Evolutionary conservation across 2,329 filamentous ascomycete species (phyloP).

Genomic region (Helotiales sp.): DNA sequence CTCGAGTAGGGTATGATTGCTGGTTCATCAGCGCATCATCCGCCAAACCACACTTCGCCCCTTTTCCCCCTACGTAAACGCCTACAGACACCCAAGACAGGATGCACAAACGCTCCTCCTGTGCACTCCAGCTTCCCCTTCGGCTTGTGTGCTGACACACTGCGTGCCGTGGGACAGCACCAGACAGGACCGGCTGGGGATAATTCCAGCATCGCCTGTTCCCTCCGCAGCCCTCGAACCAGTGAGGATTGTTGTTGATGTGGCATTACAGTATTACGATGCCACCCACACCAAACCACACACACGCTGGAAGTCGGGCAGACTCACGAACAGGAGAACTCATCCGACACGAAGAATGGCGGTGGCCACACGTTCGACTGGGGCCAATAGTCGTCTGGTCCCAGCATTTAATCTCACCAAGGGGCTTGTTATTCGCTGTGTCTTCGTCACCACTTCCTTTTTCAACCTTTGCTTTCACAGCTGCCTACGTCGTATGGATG

Average conservation of each 20-base stretch:
- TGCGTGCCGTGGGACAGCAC: neutral
- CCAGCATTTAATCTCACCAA: neutral
- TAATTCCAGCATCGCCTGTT: conserved; percentile 1
- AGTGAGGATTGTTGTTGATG: neutral
- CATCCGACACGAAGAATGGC: conserved; percentile 2
- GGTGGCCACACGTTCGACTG: neutral
- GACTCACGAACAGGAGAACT: neutral
- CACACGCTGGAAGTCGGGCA: neutral
- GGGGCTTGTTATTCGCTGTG: neutral
- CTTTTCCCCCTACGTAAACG: neutral
- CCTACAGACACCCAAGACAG: neutral
- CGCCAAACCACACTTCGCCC: too few relatives aligned
- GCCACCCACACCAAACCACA: neutral
- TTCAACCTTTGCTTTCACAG: conserved; percentile 3
- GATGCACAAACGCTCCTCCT: neutral
- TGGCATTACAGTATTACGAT: neutral
- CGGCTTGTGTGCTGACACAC: neutral
- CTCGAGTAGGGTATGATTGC: neutral
- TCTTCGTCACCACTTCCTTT: conserved; percentile 2
- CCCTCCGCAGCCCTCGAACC: neutral
- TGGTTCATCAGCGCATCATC: neutral
- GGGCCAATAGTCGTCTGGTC: neutral
- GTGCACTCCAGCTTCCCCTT: neutral
- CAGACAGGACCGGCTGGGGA: too few relatives aligned
- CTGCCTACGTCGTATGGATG: neutral